Percentiles rank a stretch among this genome's conserved stretches.
Evolutionary conservation across 2,329 filamentous ascomycete species (phyloP).

Genomic region (Graphium sp.): DNA sequence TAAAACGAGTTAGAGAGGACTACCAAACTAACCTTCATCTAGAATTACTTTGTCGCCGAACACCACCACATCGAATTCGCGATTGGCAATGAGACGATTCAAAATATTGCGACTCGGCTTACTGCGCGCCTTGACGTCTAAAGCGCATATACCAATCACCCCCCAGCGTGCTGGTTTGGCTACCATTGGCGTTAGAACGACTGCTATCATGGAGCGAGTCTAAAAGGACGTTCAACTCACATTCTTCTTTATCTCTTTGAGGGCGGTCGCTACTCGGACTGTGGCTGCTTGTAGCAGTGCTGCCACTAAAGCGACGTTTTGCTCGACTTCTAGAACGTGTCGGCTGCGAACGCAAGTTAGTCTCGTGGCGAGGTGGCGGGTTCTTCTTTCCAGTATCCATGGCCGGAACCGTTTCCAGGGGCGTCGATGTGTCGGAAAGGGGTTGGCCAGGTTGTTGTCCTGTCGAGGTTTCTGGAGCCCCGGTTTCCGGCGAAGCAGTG

Average conservation of each 20-base stretch:
- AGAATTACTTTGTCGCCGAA: slow-evolving; percentile 98
- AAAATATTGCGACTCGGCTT: slow-evolving; percentile 95
- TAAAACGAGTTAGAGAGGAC: not conserved
- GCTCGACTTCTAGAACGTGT: slow-evolving; percentile 49
- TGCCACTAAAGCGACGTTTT: slow-evolving; percentile 65
- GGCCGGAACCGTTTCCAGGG: too few relatives aligned
- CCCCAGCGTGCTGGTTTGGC: slow-evolving; percentile 42
- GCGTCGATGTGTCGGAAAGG: too few relatives aligned
- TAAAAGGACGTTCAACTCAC: slow-evolving; percentile 12
- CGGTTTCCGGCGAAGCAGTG: too few relatives aligned
- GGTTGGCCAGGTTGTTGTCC: too few relatives aligned
- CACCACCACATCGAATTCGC: slow-evolving; percentile 90
- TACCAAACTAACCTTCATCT: slow-evolving; percentile 50
- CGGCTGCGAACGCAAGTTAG: slow-evolving; percentile 22
- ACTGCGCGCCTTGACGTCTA: slow-evolving; percentile 90
- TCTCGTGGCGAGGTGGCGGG: not conserved
- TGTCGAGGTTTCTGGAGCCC: too few relatives aligned
- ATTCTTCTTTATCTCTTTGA: slow-evolving; percentile 39
- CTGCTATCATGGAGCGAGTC: not conserved
- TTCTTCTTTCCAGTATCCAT: too few relatives aligned
- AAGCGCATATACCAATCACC: slow-evolving; percentile 80
- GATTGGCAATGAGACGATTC: slow-evolving; percentile 75
- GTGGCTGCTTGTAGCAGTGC: slow-evolving; percentile 65
- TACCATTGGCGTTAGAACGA: slow-evolving; percentile 14
- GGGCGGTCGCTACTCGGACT: slow-evolving; percentile 59